Percentiles rank a stretch among this genome's conserved stretches.
phyloP scores from a whole-genome alignment of 192 early-diverging fungal species.

The Umbelopsis sp. region DNA sequence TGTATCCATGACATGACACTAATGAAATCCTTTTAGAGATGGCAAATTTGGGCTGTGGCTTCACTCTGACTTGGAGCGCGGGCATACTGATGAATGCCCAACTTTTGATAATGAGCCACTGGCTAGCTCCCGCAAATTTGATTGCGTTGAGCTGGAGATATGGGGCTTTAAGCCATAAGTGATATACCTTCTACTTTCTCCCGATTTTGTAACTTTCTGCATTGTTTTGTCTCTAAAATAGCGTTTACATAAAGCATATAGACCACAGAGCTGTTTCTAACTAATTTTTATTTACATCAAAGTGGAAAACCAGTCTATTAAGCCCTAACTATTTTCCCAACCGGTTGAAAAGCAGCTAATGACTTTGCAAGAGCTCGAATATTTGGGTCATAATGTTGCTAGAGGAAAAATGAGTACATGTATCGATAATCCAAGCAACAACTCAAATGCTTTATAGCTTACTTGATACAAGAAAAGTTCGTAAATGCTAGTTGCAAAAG shows the following conservation, averaged over 20 bases:
- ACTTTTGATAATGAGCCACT: conserved; percentile 76
- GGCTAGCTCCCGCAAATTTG: conserved; percentile 31
- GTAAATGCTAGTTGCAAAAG: conserved; percentile 89
- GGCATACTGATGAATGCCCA: conserved; percentile 67
- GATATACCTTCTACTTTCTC: not conserved
- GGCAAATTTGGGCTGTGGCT: conserved; percentile 83
- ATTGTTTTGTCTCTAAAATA: not conserved
- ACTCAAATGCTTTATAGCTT: conserved; percentile 23
- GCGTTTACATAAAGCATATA: too few species aligned
- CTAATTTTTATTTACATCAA: conserved; percentile 8
- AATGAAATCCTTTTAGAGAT: conserved; percentile 40
- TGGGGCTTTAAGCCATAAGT: conserved; percentile 34
- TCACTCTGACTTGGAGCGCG: conserved; percentile 71
- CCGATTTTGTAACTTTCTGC: not conserved
- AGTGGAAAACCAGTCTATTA: not conserved
- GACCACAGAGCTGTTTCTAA: too few species aligned
- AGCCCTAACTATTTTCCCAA: conserved; percentile 20
- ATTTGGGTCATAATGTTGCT: conserved; percentile 64
- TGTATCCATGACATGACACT: not conserved
- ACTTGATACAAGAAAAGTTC: conserved; percentile 82
- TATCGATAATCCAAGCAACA: not conserved
- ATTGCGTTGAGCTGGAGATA: conserved; percentile 41
- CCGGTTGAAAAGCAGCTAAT: conserved; percentile 43
- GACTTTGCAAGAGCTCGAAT: conserved; percentile 47
- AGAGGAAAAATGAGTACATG: conserved; percentile 11